Evolutionary conservation across 2,329 filamentous ascomycete species (phyloP), one percentile per base, ranked within the genome.

Genomic region (Hymenoscyphus scutula): DNA sequence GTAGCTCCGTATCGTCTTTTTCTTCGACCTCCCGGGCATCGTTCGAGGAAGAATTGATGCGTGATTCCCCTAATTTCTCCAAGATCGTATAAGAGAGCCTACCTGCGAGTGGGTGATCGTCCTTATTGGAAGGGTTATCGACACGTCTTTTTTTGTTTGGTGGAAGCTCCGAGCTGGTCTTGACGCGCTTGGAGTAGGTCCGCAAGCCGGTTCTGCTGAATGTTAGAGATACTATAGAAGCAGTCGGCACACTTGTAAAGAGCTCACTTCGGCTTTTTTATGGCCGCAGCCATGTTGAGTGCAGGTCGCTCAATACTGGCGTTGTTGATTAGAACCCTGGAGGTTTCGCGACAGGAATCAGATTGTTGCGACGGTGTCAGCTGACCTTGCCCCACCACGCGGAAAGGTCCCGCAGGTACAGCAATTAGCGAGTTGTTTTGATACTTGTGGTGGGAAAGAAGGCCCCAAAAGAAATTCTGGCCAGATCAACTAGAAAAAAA

Each of bases 161-260:
- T 59, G 65, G 60, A 17, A 58, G 57, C 30, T 63, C 59, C 32
- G 58, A 17, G 45, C 53, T 67, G 30, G 23, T 55, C 56, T 67
- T 67, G 53, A 65, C 68, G 60, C 69, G 69, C 61, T 62, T 66
- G 30, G 69, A 70, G 38, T 72, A 72, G 3, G 69, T 72, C 54
- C 63, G 65, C 27, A 70, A 64, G 53, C 56, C 41, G 8, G 63
- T 53, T 45, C 67, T 69, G 29, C 19, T 32, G 37, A 34, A 57
- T 53, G 53, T 60, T 53, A 62, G 61, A 56, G 59, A 61, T 25
- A 19, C 45, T 25, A 19, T 23, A 48, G 25, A 13, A 2, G 10
- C n/a, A 29, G 38, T 13, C 23, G 27, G 19, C 15, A 23, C 56
- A 25, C 5, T 2, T 11, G n/a, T 30, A 41, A 30, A 51, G 51